Conservation (phyloP, 1,284 basidiomycete genomes). For the Ganoderma resinaceum region DNA sequence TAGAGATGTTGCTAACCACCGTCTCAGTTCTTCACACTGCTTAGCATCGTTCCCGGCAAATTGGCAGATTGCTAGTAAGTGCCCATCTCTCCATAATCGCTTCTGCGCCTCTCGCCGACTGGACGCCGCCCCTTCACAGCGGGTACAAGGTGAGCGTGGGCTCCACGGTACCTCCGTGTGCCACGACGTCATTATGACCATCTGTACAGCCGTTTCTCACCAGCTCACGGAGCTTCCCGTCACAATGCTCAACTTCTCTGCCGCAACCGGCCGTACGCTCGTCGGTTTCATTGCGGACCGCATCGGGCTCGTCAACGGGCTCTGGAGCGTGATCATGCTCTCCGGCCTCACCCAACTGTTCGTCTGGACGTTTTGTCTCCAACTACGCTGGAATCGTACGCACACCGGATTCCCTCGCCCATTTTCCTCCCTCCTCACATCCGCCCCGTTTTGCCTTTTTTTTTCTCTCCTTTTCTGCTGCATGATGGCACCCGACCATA, state of each 20-base stretch:
- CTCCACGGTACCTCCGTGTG: not conserved
- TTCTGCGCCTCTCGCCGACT: not conserved
- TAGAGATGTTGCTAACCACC: not conserved
- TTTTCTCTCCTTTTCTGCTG: not conserved
- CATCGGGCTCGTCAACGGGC: slow-evolving; percentile 36
- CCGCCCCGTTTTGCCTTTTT: not conserved
- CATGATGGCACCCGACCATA: slow-evolving; percentile 11
- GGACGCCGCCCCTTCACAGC: slow-evolving; percentile 11
- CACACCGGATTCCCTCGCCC: not conserved
- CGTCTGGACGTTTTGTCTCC: slow-evolving; percentile 36
- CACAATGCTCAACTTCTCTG: slow-evolving; percentile 35
- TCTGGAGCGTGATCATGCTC: slow-evolving; percentile 31
- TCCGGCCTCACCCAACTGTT: slow-evolving; percentile 38
- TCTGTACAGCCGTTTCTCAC: slow-evolving; percentile 25
- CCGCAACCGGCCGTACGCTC: slow-evolving; percentile 33
- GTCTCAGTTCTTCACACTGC: slow-evolving; percentile 29
- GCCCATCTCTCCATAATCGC: slow-evolving; percentile 1
- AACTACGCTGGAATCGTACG: slow-evolving; percentile 37
- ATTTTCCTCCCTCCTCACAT: not conserved
- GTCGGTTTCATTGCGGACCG: slow-evolving; percentile 37
- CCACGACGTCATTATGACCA: slow-evolving; percentile 10
- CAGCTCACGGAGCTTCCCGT: slow-evolving; percentile 34
- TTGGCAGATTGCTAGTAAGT: slow-evolving; percentile 34
- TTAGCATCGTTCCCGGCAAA: slow-evolving; percentile 32
- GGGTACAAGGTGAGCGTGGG: slow-evolving; percentile 27